phyloP scores from a whole-genome alignment of 495 filamentous ascomycete species.

The Penicillium cataractarum region DNA sequence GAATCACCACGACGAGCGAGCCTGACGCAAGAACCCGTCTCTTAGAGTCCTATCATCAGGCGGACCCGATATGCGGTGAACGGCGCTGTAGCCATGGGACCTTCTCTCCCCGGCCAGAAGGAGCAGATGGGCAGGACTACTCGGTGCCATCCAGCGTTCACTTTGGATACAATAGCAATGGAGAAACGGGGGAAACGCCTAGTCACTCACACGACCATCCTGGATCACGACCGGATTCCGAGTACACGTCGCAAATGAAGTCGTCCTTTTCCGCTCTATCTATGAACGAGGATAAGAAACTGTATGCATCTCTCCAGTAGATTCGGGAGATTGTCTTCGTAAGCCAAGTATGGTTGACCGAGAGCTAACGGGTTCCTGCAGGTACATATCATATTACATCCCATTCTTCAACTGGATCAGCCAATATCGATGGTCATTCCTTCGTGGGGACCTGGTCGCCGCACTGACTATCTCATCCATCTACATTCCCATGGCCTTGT shows the following conservation, averaged over 20 bases:
- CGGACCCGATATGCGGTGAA: conserved; percentile 42
- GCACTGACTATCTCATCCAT: conserved; percentile 91
- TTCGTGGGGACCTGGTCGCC: conserved; percentile 85
- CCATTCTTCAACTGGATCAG: conserved; percentile 86
- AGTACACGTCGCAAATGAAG: conserved; percentile 40
- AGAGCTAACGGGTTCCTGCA: conserved; percentile 41
- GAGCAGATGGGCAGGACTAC: conserved; percentile 49
- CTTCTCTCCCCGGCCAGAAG: conserved; percentile 68
- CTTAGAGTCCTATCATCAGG: conserved; percentile 43
- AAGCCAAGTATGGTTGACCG: background rate
- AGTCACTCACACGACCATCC: conserved; percentile 17
- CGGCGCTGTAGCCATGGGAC: conserved; percentile 72
- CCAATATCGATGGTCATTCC: conserved; percentile 78
- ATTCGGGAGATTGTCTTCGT: background rate
- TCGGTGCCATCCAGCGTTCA: conserved; percentile 10
- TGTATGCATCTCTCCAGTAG: conserved; percentile 31
- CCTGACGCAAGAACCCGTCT: conserved; percentile 40
- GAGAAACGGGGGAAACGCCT: conserved; percentile 12
- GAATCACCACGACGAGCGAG: conserved; percentile 20
- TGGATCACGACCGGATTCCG: conserved; percentile 32
- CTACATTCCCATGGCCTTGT: conserved; percentile 97
- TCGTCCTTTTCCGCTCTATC: conserved; percentile 32
- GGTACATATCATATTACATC: conserved; percentile 93
- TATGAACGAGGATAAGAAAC: conserved; percentile 37
- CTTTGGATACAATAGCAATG: conserved; percentile 31